Base-by-base conservation (phyloP, 2,329 filamentous ascomycete species). In the Phialophora chinensis region DNA sequence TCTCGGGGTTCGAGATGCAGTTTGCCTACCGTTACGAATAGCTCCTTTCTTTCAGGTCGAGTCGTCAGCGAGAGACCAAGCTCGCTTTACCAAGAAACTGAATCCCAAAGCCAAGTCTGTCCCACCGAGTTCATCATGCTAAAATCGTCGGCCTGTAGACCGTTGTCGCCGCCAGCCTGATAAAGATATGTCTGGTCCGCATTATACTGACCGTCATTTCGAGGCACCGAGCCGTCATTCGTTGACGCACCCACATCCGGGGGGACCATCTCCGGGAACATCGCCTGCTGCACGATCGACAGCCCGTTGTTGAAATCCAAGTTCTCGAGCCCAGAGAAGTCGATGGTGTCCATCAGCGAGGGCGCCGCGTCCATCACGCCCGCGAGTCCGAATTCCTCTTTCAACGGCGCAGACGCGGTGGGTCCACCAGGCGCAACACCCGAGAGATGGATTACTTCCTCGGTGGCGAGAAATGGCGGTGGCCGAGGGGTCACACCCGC, bases 261-360 rank as follows among this genome's bases (percentile, higher is more conserved):
- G 27, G 42, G 10, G 1, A 23, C 49, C 49, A 52, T 12, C 17
- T 62, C 49, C 10, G 62, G 62, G 35, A 68, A 68, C 66, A 65
- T 68, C 35, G 62, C 61, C 65, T 69, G 67, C 50, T 67, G 65
- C 52, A 69, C 50, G 20, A 63, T 63, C 20, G 42, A 35, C 42
- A 69, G 52, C 1, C 65, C 67, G 35, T 69, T 67, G 31, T 67
- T 67, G 49, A 69, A 65, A 38, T 67, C 67, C 49, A 67, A 35
- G 31, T 61, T 67, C 59, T 69, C 67, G 50, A 67, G 60, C 5
- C 67, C 67, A 8, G 58, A 60, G 25, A 66, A 68, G 52, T 68
- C 63, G 29, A 66, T 66, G 42, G 52, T 38, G 50, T 54, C 59
- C 4, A 60, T 47, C 29, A 44, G 23, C 10, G 61, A 14, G 2